Evolutionary conservation across 2,329 filamentous ascomycete genomes (phyloP), one percentile per base, ranked within the genome.

Genomic region (Alternaria gansuensis): DNA sequence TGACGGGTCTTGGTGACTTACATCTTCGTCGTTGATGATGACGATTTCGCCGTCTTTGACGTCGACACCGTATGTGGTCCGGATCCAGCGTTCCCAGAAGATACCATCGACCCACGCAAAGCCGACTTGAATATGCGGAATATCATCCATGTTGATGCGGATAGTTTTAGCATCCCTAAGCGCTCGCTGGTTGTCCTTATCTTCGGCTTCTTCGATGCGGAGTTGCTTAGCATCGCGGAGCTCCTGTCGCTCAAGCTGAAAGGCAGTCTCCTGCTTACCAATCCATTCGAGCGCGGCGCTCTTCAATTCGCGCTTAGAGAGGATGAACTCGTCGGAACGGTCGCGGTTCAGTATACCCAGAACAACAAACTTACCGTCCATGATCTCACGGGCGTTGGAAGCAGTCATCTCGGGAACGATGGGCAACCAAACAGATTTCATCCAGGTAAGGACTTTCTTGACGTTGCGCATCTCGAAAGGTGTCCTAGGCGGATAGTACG

Each of bases 51-150:
- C 93, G 63, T 95, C 88, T 61, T 82, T 83, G 31, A 95, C 88
- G 69, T 96, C 91, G 67, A 98, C 90, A 54, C 94, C 94, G 73
- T 96, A 99, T 0, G 94, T 97, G n/a, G 90, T 93, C 67, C 90
- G 86, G 65, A 99, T 87, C 95, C 95, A 99, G 62, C 94, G 87
- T 78, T 98, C 93, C 95, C 95, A 99, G 78, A 98, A 98, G 7
- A 92, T 87, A 50, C 93, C 93, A 75, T 99, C 95, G 11, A 98
- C 92, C 95, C 95, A 99, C 11, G 95, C 95, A 78, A 99, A 99
- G 8, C 88, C 87, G 40, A 98, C 93, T 75, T 96, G 91, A 77
- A 94, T 96, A 68, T 90, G 89, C 73, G 93, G 88, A 51, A 92
- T 87, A 74, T 90, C 90, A 69, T 94, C 90, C 87, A 97, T 96